Conservation (phyloP, 148 eudicot genomes). For the Amaranthus cruentus region DNA sequence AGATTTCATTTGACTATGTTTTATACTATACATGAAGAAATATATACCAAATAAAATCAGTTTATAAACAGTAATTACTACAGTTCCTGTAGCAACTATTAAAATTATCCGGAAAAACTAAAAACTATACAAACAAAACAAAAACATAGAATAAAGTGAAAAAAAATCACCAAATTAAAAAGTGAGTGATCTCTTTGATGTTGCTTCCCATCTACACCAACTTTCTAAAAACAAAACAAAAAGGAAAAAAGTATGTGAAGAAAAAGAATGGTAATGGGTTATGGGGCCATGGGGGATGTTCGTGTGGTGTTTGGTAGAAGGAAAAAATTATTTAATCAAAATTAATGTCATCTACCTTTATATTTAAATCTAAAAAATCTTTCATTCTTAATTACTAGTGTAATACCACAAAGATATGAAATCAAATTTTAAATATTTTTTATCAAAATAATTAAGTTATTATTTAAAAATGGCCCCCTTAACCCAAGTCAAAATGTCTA, state of each 20-base stretch:
- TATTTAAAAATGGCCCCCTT: neutral
- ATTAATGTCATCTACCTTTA: slow-evolving; percentile 20
- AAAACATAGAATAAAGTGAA: neutral
- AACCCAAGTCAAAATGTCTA: slow-evolving; percentile 27
- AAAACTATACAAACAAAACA: neutral
- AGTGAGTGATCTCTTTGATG: slow-evolving; percentile 18
- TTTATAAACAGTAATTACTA: too few species aligned
- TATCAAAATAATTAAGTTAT: too few species aligned
- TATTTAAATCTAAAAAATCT: slow-evolving; percentile 22
- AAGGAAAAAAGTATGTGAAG: slow-evolving; percentile 8
- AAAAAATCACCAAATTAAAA: neutral
- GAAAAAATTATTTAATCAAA: slow-evolving; percentile 4
- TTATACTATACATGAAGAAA: too few species aligned
- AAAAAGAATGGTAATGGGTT: slow-evolving; percentile 8
- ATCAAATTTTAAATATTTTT: neutral
- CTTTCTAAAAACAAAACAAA: slow-evolving; percentile 9
- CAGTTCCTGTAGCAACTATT: too few species aligned
- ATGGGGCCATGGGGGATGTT: slow-evolving; percentile 17
- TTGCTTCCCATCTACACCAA: slow-evolving; percentile 31
- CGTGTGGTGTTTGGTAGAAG: slow-evolving; percentile 32
- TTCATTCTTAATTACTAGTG: slow-evolving; percentile 2
- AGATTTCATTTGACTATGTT: too few species aligned
- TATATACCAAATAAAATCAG: too few species aligned
- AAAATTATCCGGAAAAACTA: neutral
- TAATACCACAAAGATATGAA: slow-evolving; percentile 16